Percentiles rank a stretch among this genome's conserved stretches.
Conservation (phyloP, 495 filamentous ascomycete species). For the Penicillium crystallinum region DNA sequence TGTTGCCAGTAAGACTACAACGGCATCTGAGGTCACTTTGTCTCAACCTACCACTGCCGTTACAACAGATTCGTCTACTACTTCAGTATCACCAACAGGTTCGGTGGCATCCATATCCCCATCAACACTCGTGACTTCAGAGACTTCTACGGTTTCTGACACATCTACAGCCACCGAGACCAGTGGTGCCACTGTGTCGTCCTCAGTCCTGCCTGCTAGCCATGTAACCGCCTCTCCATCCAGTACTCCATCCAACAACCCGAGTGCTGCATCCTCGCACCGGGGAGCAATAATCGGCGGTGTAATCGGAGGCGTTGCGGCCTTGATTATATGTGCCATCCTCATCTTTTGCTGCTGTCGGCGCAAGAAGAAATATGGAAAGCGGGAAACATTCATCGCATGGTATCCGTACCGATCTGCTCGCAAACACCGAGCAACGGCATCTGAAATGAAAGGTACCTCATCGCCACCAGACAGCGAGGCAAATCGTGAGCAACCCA, state of each 20-base stretch:
- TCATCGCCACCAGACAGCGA: not conserved
- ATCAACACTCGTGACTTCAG: not conserved
- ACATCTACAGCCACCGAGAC: not conserved
- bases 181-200: not conserved
- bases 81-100: not conserved
- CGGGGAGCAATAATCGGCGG: conserved; percentile 26
- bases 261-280: conserved; percentile 1
- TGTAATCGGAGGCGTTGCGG: conserved; percentile 20
- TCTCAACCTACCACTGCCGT: not conserved
- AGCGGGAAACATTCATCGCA: conserved; percentile 1
- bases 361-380: conserved; percentile 13
- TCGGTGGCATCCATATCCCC: not conserved
- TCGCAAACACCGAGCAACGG: conserved; percentile 1
- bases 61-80: not conserved
- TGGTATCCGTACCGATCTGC: not conserved
- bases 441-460: not conserved
- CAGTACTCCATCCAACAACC: conserved; percentile 1
- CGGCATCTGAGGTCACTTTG: not conserved
- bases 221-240: not conserved
- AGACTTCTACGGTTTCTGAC: not conserved
- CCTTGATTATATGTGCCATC: conserved; percentile 14
- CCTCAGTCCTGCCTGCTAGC: not conserved
- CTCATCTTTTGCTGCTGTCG: conserved; percentile 20
- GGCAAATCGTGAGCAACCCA: not conserved
- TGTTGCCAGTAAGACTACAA: not conserved